Conservation (phyloP, 495 filamentous ascomycete genomes). For the Tuber melanosporum region DNA sequence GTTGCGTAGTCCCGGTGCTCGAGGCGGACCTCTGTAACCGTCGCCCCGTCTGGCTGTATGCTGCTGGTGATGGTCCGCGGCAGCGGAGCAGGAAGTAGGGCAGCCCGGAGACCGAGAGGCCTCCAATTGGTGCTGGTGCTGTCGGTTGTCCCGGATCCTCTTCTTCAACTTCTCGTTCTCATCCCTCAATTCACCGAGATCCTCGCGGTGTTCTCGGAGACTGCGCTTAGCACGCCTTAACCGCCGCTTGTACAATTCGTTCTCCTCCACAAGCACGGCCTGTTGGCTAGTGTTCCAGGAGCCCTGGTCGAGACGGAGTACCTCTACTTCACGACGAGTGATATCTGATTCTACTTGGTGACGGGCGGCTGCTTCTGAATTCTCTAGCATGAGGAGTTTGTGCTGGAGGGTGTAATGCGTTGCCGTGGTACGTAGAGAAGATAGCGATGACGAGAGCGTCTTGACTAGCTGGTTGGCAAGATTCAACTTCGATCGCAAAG, state of each 20-base stretch:
- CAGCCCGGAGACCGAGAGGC: slow-evolving; percentile 31
- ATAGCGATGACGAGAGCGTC: slow-evolving; percentile 33
- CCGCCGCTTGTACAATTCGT: slow-evolving; percentile 56
- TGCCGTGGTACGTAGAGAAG: slow-evolving; percentile 44
- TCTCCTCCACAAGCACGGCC: slow-evolving; percentile 57
- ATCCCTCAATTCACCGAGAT: slow-evolving; percentile 58
- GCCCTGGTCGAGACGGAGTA: slow-evolving; percentile 60
- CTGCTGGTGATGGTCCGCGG: not conserved
- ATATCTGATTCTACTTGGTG: slow-evolving; percentile 91
- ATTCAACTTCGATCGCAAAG: slow-evolving; percentile 35
- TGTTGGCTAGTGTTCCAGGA: slow-evolving; percentile 46
- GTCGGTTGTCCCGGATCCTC: slow-evolving; percentile 60
- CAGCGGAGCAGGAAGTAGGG: not conserved
- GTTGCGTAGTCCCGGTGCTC: not conserved
- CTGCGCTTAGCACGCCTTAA: slow-evolving; percentile 67
- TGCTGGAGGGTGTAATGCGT: slow-evolving; percentile 92
- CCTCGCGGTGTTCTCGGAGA: slow-evolving; percentile 61
- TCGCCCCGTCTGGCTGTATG: not conserved
- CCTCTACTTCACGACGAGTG: slow-evolving; percentile 82
- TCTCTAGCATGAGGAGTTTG: slow-evolving; percentile 77
- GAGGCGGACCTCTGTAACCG: not conserved
- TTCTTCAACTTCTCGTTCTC: slow-evolving; percentile 69
- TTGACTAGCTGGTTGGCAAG: slow-evolving; percentile 40
- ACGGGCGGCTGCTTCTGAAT: slow-evolving; percentile 74
- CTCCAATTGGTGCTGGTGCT: slow-evolving; percentile 34